A percentile compares a stretch with the other conserved stretches of the same genome.
Conservation (phyloP, 2,329 filamentous ascomycete species). For the Fusarium praegraminearum region DNA sequence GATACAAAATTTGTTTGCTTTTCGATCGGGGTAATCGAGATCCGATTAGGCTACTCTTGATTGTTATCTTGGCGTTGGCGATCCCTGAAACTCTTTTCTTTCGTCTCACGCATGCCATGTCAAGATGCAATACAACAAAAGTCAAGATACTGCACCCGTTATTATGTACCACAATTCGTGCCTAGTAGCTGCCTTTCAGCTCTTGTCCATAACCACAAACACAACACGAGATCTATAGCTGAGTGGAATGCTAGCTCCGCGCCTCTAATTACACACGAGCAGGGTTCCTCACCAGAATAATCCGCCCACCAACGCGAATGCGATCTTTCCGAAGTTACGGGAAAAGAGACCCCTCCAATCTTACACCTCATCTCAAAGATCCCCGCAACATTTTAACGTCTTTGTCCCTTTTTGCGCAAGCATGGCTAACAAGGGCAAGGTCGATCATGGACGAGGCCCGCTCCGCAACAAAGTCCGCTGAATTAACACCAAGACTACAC, state of each 20-base stretch:
- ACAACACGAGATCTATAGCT: not conserved
- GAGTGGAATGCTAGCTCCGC: not conserved
- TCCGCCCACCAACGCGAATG: conserved; percentile 25
- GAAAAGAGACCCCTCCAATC: conserved; percentile 35
- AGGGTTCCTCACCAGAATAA: conserved; percentile 7
- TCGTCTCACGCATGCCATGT: not conserved
- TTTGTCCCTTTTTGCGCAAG: not conserved
- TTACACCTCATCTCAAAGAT: conserved; percentile 16
- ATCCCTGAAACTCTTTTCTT: conserved; percentile 16
- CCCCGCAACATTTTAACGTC: conserved; percentile 11
- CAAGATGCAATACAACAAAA: not conserved
- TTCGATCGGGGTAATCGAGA: conserved; percentile 40
- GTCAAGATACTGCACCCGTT: not conserved
- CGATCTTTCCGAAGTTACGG: conserved; percentile 9
- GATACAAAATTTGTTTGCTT: not conserved
- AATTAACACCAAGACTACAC: not conserved
- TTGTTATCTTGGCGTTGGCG: conserved; percentile 6
- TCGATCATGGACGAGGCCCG: conserved; percentile 18
- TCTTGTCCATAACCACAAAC: not conserved
- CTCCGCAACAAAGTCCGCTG: conserved; percentile 34
- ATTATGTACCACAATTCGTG: not conserved
- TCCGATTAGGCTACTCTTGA: conserved; percentile 32
- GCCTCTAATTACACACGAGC: conserved; percentile 20
- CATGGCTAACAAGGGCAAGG: conserved; percentile 3
- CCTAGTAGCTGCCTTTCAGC: not conserved